Conservation (phyloP, 495 filamentous ascomycete genomes). For the Tuber brumale region DNA sequence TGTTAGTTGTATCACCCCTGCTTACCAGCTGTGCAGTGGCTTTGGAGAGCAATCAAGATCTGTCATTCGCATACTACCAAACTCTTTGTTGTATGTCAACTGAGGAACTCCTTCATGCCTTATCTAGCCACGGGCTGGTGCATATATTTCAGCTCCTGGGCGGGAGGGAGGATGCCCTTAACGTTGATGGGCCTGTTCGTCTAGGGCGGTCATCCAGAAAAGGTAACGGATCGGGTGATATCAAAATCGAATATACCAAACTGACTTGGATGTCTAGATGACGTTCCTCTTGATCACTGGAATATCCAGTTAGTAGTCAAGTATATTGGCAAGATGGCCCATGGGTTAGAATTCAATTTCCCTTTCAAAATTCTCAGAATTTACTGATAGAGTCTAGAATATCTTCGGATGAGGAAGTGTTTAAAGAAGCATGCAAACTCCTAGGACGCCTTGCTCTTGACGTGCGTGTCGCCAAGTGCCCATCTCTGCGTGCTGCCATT, state of each 20-base stretch:
- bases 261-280: not conserved
- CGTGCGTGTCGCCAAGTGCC: conserved; percentile 47
- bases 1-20: conserved; percentile 15
- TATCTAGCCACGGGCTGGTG: conserved; percentile 22
- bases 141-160: conserved; percentile 36
- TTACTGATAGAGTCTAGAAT: conserved; percentile 11
- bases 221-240: conserved; percentile 1
- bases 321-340: conserved; percentile 22
- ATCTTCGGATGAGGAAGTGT: conserved; percentile 11
- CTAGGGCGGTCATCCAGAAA: not conserved
- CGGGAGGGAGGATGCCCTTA: conserved; percentile 33
- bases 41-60: conserved; percentile 53
- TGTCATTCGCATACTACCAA: conserved; percentile 60
- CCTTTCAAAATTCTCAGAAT: not conserved
- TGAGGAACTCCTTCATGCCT: conserved; percentile 5
- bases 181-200: conserved; percentile 13
- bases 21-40: conserved; percentile 46
- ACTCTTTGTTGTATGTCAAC: conserved; percentile 41
- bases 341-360: conserved; percentile 9
- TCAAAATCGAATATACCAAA: not conserved
- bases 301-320: conserved; percentile 26
- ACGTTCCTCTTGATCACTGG: conserved; percentile 17
- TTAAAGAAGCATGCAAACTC: conserved; percentile 35
- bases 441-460: conserved; percentile 60
- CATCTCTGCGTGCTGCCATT: conserved; percentile 44